Evolutionary conservation across 2,329 filamentous ascomycete genomes (phyloP).

Genomic region (Paraphaeosphaeria minitans): DNA sequence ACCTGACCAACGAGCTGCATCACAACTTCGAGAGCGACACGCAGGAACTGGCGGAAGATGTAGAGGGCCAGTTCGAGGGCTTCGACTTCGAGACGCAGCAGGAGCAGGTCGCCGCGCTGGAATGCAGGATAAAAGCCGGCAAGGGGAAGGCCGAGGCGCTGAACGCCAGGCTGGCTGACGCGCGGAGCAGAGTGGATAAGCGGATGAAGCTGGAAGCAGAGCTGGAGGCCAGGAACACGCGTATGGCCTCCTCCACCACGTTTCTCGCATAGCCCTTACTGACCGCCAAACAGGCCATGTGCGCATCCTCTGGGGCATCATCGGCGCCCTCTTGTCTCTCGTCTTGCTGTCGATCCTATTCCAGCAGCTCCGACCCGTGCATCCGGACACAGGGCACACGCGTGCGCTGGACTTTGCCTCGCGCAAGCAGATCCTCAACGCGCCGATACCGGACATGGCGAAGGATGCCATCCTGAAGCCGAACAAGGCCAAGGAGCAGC

Average conservation of each 20-base stretch:
- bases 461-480: slow-evolving; percentile 39
- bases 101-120: slow-evolving; percentile 64
- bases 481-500: slow-evolving; percentile 11
- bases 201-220: slow-evolving; percentile 71
- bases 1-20: slow-evolving; percentile 63
- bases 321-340: slow-evolving; percentile 52
- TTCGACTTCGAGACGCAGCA: slow-evolving; percentile 71
- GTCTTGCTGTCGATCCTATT: slow-evolving; percentile 55
- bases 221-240: slow-evolving; percentile 67
- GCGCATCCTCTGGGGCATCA: slow-evolving; percentile 66
- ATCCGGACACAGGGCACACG: slow-evolving; percentile 15
- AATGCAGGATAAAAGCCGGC: slow-evolving; percentile 64
- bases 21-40: slow-evolving; percentile 65
- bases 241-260: slow-evolving; percentile 23
- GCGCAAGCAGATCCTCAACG: slow-evolving; percentile 30
- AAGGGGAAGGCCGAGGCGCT: slow-evolving; percentile 65
- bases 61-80: slow-evolving; percentile 63
- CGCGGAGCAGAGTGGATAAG: slow-evolving; percentile 66
- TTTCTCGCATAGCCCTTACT: slow-evolving; percentile 16
- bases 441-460: slow-evolving; percentile 39
- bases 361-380: slow-evolving; percentile 34
- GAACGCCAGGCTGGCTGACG: slow-evolving; percentile 66
- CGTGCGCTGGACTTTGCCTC: slow-evolving; percentile 22
- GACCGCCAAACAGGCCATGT: slow-evolving; percentile 53
- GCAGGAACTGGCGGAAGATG: slow-evolving; percentile 63